Evolutionary conservation across 2,329 filamentous ascomycete species (phyloP).

Genomic region (Claviceps monticola): DNA sequence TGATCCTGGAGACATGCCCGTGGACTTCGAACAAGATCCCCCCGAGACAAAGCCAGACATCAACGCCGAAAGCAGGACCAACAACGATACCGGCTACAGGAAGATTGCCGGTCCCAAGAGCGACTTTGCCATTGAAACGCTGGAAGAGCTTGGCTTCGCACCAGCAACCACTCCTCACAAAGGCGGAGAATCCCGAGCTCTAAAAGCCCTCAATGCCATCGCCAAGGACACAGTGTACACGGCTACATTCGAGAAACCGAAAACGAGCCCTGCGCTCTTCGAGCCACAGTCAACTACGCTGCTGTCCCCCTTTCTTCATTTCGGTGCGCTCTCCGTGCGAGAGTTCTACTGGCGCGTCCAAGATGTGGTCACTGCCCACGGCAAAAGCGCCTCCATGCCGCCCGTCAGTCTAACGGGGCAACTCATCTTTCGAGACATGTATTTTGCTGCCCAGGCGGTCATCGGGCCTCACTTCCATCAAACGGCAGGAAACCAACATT

Average conservation of each 20-base stretch:
- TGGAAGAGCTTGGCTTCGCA: constrained; percentile 56
- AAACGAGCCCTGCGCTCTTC: constrained; percentile 61
- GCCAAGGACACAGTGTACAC: constrained; percentile 51
- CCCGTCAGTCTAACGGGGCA: constrained; percentile 61
- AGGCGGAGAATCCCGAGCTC: constrained; percentile 55
- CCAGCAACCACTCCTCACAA: constrained; percentile 50
- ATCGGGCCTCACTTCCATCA: constrained; percentile 51
- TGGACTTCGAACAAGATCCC: constrained; percentile 43
- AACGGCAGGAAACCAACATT: constrained; percentile 49
- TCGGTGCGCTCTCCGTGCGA: constrained; percentile 55
- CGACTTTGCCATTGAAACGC: constrained; percentile 57
- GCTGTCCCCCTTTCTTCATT: constrained; percentile 60
- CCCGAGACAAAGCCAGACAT: constrained; percentile 41
- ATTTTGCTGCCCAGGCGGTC: constrained; percentile 61
- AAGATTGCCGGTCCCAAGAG: constrained; percentile 50
- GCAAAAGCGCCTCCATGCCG: constrained; percentile 41
- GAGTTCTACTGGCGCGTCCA: constrained; percentile 61
- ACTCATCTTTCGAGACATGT: constrained; percentile 70
- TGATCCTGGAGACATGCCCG: constrained; percentile 47
- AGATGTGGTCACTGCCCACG: constrained; percentile 44
- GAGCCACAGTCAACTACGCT: constrained; percentile 60
- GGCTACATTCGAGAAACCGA: constrained; percentile 62
- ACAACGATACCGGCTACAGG: constrained; percentile 42
- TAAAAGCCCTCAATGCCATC: constrained; percentile 43
- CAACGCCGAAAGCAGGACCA: constrained; percentile 41